Conservation (phyloP, 139 green algal genomes). For the Dunaliella sp. region DNA sequence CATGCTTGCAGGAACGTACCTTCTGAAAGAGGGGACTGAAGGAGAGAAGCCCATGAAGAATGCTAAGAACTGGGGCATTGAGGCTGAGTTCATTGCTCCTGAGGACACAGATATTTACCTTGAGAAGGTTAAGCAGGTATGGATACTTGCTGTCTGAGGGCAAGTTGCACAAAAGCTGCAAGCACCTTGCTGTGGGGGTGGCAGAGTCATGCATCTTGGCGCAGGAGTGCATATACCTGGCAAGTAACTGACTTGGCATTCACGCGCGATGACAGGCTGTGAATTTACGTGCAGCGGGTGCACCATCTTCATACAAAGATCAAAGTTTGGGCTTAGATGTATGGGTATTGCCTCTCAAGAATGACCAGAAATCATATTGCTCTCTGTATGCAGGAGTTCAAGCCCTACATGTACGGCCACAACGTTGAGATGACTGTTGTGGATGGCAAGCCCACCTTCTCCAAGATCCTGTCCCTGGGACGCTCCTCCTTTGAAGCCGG, state of each 20-base stretch:
- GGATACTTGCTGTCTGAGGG: no score
- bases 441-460: neutral
- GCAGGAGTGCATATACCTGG: no score
- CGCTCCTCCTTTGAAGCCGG: neutral
- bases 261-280: no score
- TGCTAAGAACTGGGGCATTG: neutral
- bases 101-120: neutral
- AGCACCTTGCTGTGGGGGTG: no score
- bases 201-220: no score
- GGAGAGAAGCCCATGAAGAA: neutral
- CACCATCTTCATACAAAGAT: no score
- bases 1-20: neutral
- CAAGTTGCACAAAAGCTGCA: no score
- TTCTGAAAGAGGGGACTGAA: neutral
- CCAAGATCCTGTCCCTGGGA: neutral
- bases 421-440: neutral
- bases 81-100: neutral
- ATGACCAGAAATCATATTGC: no score
- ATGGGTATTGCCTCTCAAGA: no score
- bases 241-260: no score
- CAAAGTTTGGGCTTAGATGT: no score
- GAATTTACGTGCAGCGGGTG: no score
- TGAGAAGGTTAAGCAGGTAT: neutral
- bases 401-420: slow-evolving; percentile 4
- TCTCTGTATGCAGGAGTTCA: neutral